Evolutionary conservation across 1,284 basidiomycete species (phyloP), one percentile per base, ranked within the genome.

Genomic region (Erythrobasidium hasegawianum): DNA sequence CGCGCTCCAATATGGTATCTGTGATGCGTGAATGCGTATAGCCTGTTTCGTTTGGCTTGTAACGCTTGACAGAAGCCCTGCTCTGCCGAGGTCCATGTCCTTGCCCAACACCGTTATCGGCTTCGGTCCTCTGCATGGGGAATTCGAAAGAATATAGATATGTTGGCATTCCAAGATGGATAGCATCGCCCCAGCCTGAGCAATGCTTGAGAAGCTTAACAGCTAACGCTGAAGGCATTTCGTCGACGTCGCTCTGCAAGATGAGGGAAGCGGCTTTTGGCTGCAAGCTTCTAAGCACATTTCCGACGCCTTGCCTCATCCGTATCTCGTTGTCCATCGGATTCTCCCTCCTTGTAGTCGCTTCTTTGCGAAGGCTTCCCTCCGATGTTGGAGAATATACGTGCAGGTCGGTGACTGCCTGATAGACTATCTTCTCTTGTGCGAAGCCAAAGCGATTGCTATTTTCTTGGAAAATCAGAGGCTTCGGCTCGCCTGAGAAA

Each of bases 71-170:
- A 2, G 41, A 66, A 40, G 71, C 66, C 43, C 71, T 65, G 69
- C 69, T 71, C 14, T 68, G 69, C 26, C 67, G 65, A 22, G 59
- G 56, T n/a, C 61, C 66, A 14, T 45, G 27, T 38, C 60, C 59
- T 43, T 70, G 43, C 8, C 43, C 43, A 5, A 47, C 69, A 10
- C 71, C 71, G 0, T 70, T 69, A 18, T 66, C 62, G 13, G 64
- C 52, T 14, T 52, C 33, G 3, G 43, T 33, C 1, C 57, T 27
- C 11, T 53, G 54, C 57, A 66, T 40, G 18, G 64, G 81, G 81
- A 83, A 86, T 75, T 86, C 83, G 72, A 85, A 85, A 75, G 81
- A 82, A 75, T 87, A 87, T 39, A 86, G 71, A 74, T 83, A 87
- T 71, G 86, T 84, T 47, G 82, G 81, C 69, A 87, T 77, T 70